Conservation (phyloP, 208 protist genomes). For the Balamuthia mandrillaris region DNA sequence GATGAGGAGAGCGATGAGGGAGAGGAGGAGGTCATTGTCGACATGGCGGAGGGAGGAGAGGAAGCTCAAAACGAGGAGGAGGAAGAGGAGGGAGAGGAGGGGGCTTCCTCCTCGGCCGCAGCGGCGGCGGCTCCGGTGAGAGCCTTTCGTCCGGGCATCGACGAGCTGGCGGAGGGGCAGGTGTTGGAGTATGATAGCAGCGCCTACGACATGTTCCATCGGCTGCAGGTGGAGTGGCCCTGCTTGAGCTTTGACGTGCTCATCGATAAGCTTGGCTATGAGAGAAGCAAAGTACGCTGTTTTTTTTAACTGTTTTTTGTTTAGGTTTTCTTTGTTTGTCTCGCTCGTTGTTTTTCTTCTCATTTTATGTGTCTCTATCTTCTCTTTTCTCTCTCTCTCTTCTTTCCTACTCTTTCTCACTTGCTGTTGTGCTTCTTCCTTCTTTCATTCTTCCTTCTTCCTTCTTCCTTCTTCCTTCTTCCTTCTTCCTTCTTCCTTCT, state of each 20-base stretch:
- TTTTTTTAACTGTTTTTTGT: neutral
- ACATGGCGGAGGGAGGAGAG: neutral
- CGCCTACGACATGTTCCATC: conserved; percentile 66
- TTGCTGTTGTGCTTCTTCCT: no score
- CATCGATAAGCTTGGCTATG: conserved; percentile 53
- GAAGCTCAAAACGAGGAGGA: neutral
- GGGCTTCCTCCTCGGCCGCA: neutral
- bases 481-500: neutral
- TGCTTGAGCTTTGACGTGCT: conserved; percentile 63
- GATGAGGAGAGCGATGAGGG: conserved; percentile 9
- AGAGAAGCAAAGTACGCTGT: conserved; percentile 42
- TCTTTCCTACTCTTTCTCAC: no score
- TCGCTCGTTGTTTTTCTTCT: neutral
- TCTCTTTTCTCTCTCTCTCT: no score
- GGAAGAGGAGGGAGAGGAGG: conserved; percentile 12
- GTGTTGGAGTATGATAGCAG: conserved; percentile 57
- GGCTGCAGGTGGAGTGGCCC: conserved; percentile 60
- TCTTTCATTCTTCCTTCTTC: no score
- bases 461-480: neutral
- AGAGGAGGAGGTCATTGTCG: neutral
- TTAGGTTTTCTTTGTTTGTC: neutral
- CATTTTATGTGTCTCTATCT: no score
- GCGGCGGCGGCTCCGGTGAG: neutral
- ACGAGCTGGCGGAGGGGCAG: conserved; percentile 50
- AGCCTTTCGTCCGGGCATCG: conserved; percentile 49